Conservation (phyloP, 2,329 filamentous ascomycete species). For the Pseudomassariella vexata region DNA sequence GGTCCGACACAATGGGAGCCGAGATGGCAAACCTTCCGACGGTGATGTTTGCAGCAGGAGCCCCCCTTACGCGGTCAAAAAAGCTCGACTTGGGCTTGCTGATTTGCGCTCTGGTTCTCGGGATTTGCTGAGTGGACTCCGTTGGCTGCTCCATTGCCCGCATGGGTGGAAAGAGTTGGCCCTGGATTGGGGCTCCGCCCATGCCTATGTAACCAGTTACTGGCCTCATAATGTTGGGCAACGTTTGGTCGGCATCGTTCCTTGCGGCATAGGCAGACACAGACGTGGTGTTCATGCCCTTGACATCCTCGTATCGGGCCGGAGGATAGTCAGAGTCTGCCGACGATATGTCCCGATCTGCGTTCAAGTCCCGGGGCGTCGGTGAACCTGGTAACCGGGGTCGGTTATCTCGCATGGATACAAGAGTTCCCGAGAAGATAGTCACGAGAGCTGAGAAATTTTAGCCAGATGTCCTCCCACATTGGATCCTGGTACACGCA, state of each 20-base stretch:
- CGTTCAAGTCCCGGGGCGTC: slow-evolving; percentile 27
- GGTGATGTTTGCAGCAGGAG: slow-evolving; percentile 18
- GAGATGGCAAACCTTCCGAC: slow-evolving; percentile 42
- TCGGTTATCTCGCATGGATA: slow-evolving; percentile 19
- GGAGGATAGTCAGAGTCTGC: slow-evolving; percentile 38
- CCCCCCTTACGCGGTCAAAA: slow-evolving; percentile 15
- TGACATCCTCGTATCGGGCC: slow-evolving; percentile 43
- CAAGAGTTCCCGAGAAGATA: slow-evolving; percentile 29
- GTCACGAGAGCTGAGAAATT: slow-evolving; percentile 30
- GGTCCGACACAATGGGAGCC: slow-evolving; percentile 35
- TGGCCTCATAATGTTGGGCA: slow-evolving; percentile 33
- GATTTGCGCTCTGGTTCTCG: no score
- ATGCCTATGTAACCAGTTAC: slow-evolving; percentile 27
- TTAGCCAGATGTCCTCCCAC: slow-evolving; percentile 10
- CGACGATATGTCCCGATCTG: slow-evolving; percentile 33
- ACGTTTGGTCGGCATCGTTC: slow-evolving; percentile 12
- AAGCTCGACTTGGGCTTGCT: slow-evolving; percentile 24
- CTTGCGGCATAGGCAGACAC: slow-evolving; percentile 30
- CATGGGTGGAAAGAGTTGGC: slow-evolving; percentile 36
- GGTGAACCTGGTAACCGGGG: slow-evolving; percentile 32
- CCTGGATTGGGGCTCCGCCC: slow-evolving; percentile 32
- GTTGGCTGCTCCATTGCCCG: slow-evolving; percentile 20
- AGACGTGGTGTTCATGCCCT: slow-evolving; percentile 31
- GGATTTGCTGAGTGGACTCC: no score
- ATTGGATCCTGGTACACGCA: slow-evolving; percentile 25